A percentile compares a stretch with the other conserved stretches of the same genome.
Evolutionary conservation across 202 grass and related monocot genomes (phyloP).

Genomic region (Panicum hallii): DNA sequence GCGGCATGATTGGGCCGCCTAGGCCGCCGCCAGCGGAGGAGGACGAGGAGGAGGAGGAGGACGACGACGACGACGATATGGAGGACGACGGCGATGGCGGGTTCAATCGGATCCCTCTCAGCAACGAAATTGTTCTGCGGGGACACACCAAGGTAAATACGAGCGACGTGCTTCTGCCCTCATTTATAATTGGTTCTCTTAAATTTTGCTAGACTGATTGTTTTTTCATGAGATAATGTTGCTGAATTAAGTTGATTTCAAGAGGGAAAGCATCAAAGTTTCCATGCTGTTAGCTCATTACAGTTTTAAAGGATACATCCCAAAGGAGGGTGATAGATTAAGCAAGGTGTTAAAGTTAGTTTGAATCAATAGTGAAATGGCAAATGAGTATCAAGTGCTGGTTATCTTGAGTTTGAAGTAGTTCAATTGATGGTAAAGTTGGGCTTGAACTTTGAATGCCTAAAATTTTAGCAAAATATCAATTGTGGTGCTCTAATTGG

Average conservation of each 20-base stretch:
- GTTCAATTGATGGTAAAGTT: not conserved
- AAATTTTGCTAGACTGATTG: not conserved
- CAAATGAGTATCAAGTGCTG: not conserved
- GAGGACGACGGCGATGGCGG: slow-evolving; percentile 57
- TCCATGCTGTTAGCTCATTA: not conserved
- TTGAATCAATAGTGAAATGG: not conserved
- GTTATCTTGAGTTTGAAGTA: slow-evolving; percentile 3
- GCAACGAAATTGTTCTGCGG: slow-evolving; percentile 85
- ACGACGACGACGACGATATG: slow-evolving; percentile 42
- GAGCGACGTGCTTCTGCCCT: not conserved
- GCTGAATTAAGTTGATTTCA: not conserved
- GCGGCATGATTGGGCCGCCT: slow-evolving; percentile 68
- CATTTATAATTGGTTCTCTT: not conserved
- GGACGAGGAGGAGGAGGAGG: slow-evolving; percentile 12
- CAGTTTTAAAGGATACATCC: not conserved
- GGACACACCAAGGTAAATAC: slow-evolving; percentile 84
- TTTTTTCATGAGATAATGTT: slow-evolving; percentile 3
- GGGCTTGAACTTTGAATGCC: slow-evolving; percentile 16
- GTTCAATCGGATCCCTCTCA: slow-evolving; percentile 76
- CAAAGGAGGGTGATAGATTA: not conserved
- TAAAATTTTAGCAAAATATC: not conserved
- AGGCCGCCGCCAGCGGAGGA: slow-evolving; percentile 39
- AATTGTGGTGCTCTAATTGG: not conserved
- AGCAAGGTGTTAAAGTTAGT: not conserved
- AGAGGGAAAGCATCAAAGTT: not conserved